Base-by-base conservation (phyloP, 352 stramenopile genomes). In the Phytophthora brassicae region DNA sequence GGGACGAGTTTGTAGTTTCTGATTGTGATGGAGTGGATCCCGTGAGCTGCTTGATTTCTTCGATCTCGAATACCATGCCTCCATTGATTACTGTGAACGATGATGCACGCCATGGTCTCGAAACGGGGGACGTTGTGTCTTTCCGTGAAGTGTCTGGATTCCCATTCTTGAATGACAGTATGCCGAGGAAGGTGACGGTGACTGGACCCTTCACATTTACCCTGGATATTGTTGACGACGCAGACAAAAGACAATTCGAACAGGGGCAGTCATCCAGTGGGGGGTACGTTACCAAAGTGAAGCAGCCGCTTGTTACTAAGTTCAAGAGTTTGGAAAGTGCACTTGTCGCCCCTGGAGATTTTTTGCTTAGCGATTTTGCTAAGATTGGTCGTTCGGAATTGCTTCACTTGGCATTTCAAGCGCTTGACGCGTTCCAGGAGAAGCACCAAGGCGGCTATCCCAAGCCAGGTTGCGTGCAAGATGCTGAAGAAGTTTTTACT, bases 321-420 rank as follows among this genome's bases (percentile, higher is more conserved):
- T 99, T 99, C 77, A 90, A 97, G 69, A 73, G 83, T 7, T 79
- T 99, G 39, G 69, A 70, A 23, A 88, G 92, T 45, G 85, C 94
- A 11, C 74, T 99, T 29, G 72, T 60, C 1, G 66, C 89, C 6
- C 96, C 94, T n/a, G 95, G 94, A 9, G 95, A 99, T 43, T 97
- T 99, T 47, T 89, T 99, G 64, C 84, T 98, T 57, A 98, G 82
- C 23, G 97, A 99, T 56, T 99, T 99, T 76, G 96, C 96, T 29
- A 99, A 99, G 73, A 81, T 99, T 54, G 96, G 95, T 56, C 93
- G 96, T 22, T 82, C 89, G 0, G 84, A 94, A 56, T 68, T 95
- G 39, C 85, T 98, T 14, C 94, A 98, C 66, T 28, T 97, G 42
- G 90, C 85, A 1, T 95, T 98, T 64, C 83, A 90, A 45, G 93